Conservation (phyloP, 805 yeast species). For the Debaryomyces castellii region DNA sequence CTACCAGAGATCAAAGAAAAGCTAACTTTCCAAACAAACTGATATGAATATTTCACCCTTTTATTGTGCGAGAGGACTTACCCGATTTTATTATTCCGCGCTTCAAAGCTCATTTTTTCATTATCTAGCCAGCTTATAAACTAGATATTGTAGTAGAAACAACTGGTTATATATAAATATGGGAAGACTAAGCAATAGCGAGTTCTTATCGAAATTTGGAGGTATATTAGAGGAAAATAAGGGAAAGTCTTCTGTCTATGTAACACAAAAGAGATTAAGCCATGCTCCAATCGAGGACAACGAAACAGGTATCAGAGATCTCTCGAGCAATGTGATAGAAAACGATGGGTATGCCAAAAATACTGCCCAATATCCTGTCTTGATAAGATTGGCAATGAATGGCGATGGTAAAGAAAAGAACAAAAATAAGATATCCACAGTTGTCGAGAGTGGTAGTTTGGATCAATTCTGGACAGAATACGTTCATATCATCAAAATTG, state of each 20-base stretch:
- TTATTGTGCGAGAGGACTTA: not conserved
- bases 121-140: not conserved
- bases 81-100: not conserved
- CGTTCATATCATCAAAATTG: constrained; percentile 63
- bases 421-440: constrained; percentile 68
- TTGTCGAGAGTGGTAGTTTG: constrained; percentile 59
- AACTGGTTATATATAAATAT: too few species aligned
- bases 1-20: not conserved
- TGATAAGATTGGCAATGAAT: constrained; percentile 70
- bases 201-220: constrained; percentile 27
- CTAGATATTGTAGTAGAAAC: too few species aligned
- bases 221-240: constrained; percentile 23
- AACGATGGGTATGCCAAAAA: constrained; percentile 15
- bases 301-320: constrained; percentile 23
- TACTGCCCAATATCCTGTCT: constrained; percentile 51
- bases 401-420: constrained; percentile 45
- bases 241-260: constrained; percentile 53
- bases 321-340: constrained; percentile 34
- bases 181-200: constrained; percentile 32
- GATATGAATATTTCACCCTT: not conserved
- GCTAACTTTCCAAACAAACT: not conserved
- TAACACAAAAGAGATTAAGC: constrained; percentile 56
- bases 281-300: constrained; percentile 21
- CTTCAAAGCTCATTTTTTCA: constrained; percentile 1
- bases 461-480: constrained; percentile 79